Percentiles rank a stretch among this genome's conserved stretches.
Conservation (phyloP, 73 alveolate genomes). For the Paramecium pentaurelia region DNA sequence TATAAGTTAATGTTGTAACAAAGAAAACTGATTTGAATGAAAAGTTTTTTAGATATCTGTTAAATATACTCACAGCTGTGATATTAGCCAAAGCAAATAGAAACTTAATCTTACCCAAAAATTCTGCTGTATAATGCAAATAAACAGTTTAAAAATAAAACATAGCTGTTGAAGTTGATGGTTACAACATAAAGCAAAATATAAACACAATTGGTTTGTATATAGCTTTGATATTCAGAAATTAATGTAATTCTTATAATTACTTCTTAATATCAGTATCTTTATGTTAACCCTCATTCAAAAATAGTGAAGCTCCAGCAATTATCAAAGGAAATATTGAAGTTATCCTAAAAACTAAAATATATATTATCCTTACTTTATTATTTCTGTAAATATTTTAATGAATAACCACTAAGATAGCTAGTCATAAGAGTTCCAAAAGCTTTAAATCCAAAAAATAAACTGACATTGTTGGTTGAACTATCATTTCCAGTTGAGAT, state of each 20-base stretch:
- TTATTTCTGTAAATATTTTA: constrained; percentile 37
- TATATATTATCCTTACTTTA: neutral
- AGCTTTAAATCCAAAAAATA: constrained; percentile 53
- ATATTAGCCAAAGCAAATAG: constrained; percentile 75
- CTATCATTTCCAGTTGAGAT: constrained; percentile 13
- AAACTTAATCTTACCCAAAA: constrained; percentile 66
- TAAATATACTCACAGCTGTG: constrained; percentile 69
- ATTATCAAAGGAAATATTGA: constrained; percentile 52
- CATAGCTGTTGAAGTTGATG: constrained; percentile 56
- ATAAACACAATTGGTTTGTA: constrained; percentile 56
- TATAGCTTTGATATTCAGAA: constrained; percentile 30
- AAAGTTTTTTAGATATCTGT: constrained; percentile 58
- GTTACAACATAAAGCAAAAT: constrained; percentile 50
- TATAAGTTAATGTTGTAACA: constrained; percentile 62
- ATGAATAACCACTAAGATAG: constrained; percentile 42
- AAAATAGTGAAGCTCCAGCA: constrained; percentile 24
- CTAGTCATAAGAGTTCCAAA: constrained; percentile 51
- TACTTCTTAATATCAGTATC: neutral
- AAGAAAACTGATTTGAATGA: constrained; percentile 66
- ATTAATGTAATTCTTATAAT: constrained; percentile 15
- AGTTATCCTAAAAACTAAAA: constrained; percentile 48
- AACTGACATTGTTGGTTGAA: constrained; percentile 57
- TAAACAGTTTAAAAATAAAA: constrained; percentile 50
- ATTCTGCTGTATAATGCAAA: constrained; percentile 48
- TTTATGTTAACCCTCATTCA: constrained; percentile 14